These are phyloP conservation scores for Durotheca rogersii DNA, from an alignment of 495 filamentous ascomycete genomes.

Conservation along the genomic window DNA sequence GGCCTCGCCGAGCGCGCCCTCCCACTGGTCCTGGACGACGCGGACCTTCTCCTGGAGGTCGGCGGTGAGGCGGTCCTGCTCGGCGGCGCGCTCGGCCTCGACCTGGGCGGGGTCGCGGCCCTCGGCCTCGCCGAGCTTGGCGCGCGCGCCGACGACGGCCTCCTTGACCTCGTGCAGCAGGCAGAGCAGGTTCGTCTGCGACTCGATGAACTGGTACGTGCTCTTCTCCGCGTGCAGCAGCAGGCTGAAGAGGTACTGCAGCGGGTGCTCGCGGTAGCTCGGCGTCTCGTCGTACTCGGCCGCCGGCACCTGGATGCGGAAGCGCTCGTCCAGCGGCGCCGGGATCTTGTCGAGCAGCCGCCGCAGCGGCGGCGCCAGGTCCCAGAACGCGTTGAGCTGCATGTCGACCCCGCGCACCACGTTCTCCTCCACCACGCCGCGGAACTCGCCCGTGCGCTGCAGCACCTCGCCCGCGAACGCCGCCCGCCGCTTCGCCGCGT, in stretches of 20 bases:
- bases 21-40: conserved; percentile 86
- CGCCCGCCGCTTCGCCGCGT: conserved; percentile 66
- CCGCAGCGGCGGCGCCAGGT: conserved; percentile 82
- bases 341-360: conserved; percentile 78
- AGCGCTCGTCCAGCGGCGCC: conserved; percentile 39
- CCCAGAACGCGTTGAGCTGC: conserved; percentile 93
- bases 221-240: conserved; percentile 84
- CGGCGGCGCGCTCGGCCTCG: conserved; percentile 60
- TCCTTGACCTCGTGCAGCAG: conserved; percentile 90
- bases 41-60: conserved; percentile 90
- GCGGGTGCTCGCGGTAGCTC: conserved; percentile 69
- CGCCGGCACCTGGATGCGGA: conserved; percentile 68
- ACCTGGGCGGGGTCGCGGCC: conserved; percentile 59
- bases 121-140: conserved; percentile 55
- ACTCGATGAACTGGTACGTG: conserved; percentile 95
- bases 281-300: conserved; percentile 86
- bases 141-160: conserved; percentile 64
- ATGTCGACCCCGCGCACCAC: conserved; percentile 85
- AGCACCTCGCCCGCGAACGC: conserved; percentile 66
- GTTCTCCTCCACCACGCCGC: conserved; percentile 78
- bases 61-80: conserved; percentile 70
- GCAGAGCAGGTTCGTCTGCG: conserved; percentile 89
- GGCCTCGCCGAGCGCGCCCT: conserved; percentile 52
- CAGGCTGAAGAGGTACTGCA: conserved; percentile 85
- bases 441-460: conserved; percentile 73